Evolutionary conservation across 306 rosid species (phyloP).

Genomic region (Vigna mungo): DNA sequence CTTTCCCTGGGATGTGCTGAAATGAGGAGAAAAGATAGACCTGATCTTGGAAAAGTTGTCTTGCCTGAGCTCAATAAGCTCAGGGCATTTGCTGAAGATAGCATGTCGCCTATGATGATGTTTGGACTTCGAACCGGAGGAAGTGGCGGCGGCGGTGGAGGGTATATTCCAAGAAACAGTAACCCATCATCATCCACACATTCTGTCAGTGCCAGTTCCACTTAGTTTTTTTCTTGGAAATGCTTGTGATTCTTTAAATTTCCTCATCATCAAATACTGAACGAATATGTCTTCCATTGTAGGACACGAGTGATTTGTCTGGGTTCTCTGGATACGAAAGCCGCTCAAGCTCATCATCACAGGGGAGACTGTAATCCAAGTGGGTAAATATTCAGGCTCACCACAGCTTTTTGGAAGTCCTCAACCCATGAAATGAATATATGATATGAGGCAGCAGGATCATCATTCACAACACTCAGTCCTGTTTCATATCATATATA

Average conservation of each 20-base stretch:
- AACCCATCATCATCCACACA: background rate
- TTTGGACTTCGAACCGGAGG: constrained; percentile 10
- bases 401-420: background rate
- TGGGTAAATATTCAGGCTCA: too few relatives aligned
- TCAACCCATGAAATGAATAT: background rate
- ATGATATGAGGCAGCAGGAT: too few relatives aligned
- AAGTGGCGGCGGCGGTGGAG: background rate
- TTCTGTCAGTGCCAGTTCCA: constrained; percentile 42
- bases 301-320: constrained; percentile 56
- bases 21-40: constrained; percentile 88
- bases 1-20: constrained; percentile 83
- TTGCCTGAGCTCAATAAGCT: constrained; percentile 77
- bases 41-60: constrained; percentile 81
- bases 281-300: background rate
- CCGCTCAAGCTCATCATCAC: constrained; percentile 64
- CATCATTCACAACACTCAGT: too few relatives aligned
- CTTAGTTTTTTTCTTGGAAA: background rate
- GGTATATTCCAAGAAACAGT: constrained; percentile 9
- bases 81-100: constrained; percentile 64
- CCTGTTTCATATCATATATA: too few relatives aligned
- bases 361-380: constrained; percentile 22
- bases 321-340: constrained; percentile 54
- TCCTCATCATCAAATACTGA: background rate
- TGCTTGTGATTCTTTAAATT: too few relatives aligned
- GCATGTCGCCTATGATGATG: constrained; percentile 45